A percentile compares a stretch with the other conserved stretches of the same genome.
Conservation (phyloP, 2,329 filamentous ascomycete genomes). For the Tolypocladium endophyticum region DNA sequence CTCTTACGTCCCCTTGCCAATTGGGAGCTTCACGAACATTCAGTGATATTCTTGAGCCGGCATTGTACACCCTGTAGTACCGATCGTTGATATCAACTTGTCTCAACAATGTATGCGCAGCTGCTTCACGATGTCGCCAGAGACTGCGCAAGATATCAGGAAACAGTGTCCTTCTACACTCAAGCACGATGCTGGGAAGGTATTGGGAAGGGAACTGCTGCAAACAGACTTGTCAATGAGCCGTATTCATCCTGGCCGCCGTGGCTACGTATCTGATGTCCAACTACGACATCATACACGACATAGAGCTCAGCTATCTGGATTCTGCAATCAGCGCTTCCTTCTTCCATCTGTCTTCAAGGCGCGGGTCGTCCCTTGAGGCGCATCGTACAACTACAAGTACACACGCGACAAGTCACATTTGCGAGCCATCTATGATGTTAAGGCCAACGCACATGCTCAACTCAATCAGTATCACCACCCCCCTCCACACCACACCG, state of each 20-base stretch:
- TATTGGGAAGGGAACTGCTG: neutral
- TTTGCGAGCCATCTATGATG: neutral
- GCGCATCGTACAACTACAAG: neutral
- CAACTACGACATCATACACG: neutral
- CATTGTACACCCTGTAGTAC: neutral
- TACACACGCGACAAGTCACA: neutral
- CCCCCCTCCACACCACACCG: neutral
- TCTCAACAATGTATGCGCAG: neutral
- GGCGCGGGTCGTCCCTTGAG: neutral
- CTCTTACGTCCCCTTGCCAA: neutral
- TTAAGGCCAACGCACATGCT: neutral
- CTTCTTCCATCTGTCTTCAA: neutral
- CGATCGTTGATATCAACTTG: neutral
- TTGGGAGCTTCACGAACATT: neutral
- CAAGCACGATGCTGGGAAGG: neutral
- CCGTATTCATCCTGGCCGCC: neutral
- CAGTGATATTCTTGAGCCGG: too few relatives aligned
- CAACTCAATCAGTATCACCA: neutral
- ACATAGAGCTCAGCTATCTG: neutral
- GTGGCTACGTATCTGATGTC: neutral
- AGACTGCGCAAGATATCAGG: neutral
- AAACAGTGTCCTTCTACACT: neutral
- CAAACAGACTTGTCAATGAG: neutral
- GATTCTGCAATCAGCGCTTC: neutral
- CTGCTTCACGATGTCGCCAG: neutral